phyloP scores from a whole-genome alignment of 805 yeast species.

The Candida odintsovae region DNA sequence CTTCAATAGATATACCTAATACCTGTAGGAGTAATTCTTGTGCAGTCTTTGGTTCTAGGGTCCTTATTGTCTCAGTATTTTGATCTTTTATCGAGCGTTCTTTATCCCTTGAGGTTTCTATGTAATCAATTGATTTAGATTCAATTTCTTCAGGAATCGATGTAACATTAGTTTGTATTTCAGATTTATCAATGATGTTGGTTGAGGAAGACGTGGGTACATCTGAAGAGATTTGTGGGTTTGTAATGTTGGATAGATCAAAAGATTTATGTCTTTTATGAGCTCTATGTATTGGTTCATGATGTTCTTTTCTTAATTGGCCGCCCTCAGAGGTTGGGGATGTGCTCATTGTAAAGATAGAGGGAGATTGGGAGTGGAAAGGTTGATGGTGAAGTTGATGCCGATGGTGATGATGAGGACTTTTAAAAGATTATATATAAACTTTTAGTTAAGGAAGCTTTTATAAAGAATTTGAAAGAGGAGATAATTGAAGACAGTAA shows the following conservation, averaged over 20 bases:
- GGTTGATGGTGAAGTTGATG: no score
- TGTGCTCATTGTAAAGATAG: no score
- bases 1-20: slow-evolving; percentile 3
- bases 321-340: no score
- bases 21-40: slow-evolving; percentile 1
- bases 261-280: slow-evolving; percentile 15
- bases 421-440: no score
- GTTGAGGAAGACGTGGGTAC: background rate
- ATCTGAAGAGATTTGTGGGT: background rate
- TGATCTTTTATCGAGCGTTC: background rate
- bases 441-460: no score
- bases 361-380: no score
- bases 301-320: no score
- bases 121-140: no score
- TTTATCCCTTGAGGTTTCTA: background rate
- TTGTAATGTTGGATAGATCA: slow-evolving; percentile 3
- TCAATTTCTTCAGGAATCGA: background rate
- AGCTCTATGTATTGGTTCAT: slow-evolving; percentile 1
- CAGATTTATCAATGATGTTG: background rate
- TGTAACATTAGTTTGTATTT: background rate
- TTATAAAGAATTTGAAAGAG: no score
- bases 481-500: no score
- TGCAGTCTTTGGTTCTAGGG: background rate
- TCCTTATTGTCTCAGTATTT: background rate
- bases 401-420: no score